Conservation (phyloP, 805 yeast species). For the Teunomyces stri region DNA sequence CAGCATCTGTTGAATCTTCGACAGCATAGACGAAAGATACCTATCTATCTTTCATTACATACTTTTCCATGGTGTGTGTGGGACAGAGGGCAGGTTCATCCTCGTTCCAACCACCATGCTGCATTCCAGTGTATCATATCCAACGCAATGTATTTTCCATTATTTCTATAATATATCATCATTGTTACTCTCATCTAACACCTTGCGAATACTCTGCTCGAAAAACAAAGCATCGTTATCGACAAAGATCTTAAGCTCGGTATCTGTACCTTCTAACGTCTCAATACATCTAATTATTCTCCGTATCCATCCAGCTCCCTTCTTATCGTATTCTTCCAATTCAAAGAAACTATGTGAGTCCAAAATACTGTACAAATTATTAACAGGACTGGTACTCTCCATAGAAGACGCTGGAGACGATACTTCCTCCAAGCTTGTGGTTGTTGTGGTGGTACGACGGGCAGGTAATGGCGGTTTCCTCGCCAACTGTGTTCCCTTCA, state of each 20-base stretch:
- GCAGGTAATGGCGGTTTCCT: constrained; percentile 36
- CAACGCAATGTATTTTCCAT: background rate
- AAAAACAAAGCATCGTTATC: constrained; percentile 37
- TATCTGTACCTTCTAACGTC: constrained; percentile 24
- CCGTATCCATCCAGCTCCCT: constrained; percentile 39
- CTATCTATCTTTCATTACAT: background rate
- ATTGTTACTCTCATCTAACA: background rate
- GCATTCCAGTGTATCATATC: constrained; percentile 3
- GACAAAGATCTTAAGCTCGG: constrained; percentile 30
- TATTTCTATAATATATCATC: constrained; percentile 1
- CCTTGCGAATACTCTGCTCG: constrained; percentile 1
- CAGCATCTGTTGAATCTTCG: constrained; percentile 2
- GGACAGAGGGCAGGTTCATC: constrained; percentile 3
- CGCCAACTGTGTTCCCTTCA: constrained; percentile 32
- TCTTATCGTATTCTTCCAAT: constrained; percentile 34
- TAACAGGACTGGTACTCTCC: constrained; percentile 16
- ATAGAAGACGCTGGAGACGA: constrained; percentile 11
- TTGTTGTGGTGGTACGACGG: background rate
- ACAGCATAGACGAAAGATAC: background rate
- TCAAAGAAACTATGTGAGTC: constrained; percentile 26
- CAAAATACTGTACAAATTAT: constrained; percentile 23
- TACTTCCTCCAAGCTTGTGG: constrained; percentile 5
- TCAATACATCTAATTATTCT: constrained; percentile 30
- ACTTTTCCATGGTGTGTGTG: background rate
- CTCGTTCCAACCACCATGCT: constrained; percentile 1